Conservation (phyloP, 2,329 filamentous ascomycete species). For the Fusarium humuli region DNA sequence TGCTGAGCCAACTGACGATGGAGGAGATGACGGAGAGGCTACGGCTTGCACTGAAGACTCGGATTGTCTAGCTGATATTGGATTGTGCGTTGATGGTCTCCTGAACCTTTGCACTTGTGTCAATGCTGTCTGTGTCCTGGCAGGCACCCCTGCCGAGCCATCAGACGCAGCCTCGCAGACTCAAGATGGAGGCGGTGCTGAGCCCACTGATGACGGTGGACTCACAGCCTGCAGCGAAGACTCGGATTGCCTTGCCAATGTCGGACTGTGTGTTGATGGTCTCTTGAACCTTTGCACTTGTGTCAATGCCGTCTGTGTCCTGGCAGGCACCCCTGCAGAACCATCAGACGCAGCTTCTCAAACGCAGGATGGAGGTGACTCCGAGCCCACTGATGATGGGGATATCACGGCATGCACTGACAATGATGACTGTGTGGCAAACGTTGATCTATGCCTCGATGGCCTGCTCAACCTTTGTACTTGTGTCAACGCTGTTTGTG, state of each 20-base stretch:
- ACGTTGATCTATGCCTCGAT: neutral
- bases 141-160: neutral
- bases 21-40: accelerated
- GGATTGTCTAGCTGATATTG: constrained; percentile 10
- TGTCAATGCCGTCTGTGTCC: neutral
- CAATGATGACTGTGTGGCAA: constrained; percentile 7
- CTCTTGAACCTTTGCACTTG: constrained; percentile 8
- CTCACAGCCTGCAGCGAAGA: neutral
- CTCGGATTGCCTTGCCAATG: constrained; percentile 3
- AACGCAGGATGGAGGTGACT: neutral
- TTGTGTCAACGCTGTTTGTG: neutral
- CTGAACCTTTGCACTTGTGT: constrained; percentile 9
- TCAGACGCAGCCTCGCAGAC: neutral
- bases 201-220: too few species aligned
- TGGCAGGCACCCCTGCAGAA: neutral
- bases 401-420: neutral
- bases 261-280: neutral
- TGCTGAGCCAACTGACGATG: neutral
- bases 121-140: constrained; percentile 5
- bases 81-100: neutral
- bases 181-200: too few species aligned
- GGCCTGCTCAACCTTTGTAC: neutral
- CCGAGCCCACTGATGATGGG: neutral
- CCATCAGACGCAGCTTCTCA: neutral
- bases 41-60: neutral